Base-by-base conservation (phyloP, 2,329 filamentous ascomycete genomes). In the Talaromyces funiculosus region DNA sequence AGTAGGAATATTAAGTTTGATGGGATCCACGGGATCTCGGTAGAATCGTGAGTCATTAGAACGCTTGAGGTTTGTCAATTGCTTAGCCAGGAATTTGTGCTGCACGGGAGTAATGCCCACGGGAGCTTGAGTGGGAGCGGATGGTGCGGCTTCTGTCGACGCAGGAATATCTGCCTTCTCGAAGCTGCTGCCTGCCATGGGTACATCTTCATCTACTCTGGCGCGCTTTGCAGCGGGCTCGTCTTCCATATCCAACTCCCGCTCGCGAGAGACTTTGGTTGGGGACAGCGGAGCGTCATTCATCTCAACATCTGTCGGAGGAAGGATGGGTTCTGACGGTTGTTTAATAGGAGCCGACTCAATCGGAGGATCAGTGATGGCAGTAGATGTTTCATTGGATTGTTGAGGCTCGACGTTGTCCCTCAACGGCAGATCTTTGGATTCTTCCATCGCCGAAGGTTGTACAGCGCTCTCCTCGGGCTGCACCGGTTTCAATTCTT, bases 21-120 rank as follows among this genome's bases (percentile, higher is more conserved):
- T 78, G 40, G 82, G 84, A 71, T 90, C 83, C 7, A 97, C 94
- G 0, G 94, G 88, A 43, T 86, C 82, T 64, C 85, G 82, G 78
- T 96, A 97, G 59, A 88, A 84, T 6, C 78, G 77, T 1, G 93
- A 90, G 62, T 87, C 85, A 72, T 93, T 91, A 51, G 90, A 92
- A 75, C 96, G 94, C 78, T 95, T 96, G 60, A 93, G 66, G 63
- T 66, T 77, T 61, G 71, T 68, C 26, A 79, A 63, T n/a, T 66
- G 68, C 64, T 75, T 76, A 4, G 67, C 62, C 33, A 79, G 64
- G 55, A 75, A 76, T 61, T 77, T 79, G 55, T 76, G 72, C 61
- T 78, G 77, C 56, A 75, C 62, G 55, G 75, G 75, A 2, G 75
- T 78, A 38, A 79, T 71, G 51, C 67, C 66, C n/a, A 60, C 47